Base-by-base conservation (phyloP, 2,329 filamentous ascomycete species). In the Elsinoe fawcettii region DNA sequence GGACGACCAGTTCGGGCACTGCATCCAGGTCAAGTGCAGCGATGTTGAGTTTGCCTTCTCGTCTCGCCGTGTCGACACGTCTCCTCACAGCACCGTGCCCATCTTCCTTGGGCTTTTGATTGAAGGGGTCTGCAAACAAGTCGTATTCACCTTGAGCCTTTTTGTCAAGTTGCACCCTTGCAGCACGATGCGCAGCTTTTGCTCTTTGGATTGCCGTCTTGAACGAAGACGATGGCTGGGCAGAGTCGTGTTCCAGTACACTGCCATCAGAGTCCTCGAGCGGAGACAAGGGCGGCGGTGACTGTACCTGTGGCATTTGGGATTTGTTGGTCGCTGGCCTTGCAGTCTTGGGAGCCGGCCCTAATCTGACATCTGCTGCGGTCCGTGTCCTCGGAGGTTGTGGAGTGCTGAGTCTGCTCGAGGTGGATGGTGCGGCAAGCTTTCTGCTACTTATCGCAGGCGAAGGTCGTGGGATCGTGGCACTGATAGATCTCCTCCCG, bases 131-230 rank as follows among this genome's bases (percentile, higher is more conserved):
- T 9, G 69, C 70, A 23, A 79, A 73, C 1, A 83, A 68, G 0
- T 79, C 83, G 67, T 86, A 83, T 61, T 84, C 80, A 66, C 83
- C 84, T 0, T 64, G 64, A 9, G 68, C 66, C 32, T 67, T 69
- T n/a, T 51, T 36, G 47, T 34, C 20, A 27, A 20, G 22, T 32
- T 58, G 25, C 12, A 62, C 60, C 25, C 55, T 54, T 3, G 54
- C 53, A 12, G 59, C 30, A 64, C 64, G 32, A 63, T 61, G 55
- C 9, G 90, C 88, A 2, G 90, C 90, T 67, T 92, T 95, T 0
- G 93, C 92, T 65, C 91, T 92, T 36, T 91, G 90, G 61, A 97
- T 96, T 56, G 93, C 91, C 54, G 96, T 90, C 32, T 93, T 83
- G 12, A 99, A 74, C 0, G 90, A 85, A 14, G 81, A 77, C 0